These are phyloP conservation scores for Xylaria sp. DNA, from an alignment of 2,329 filamentous ascomycete species.

Conservation along the genomic window DNA sequence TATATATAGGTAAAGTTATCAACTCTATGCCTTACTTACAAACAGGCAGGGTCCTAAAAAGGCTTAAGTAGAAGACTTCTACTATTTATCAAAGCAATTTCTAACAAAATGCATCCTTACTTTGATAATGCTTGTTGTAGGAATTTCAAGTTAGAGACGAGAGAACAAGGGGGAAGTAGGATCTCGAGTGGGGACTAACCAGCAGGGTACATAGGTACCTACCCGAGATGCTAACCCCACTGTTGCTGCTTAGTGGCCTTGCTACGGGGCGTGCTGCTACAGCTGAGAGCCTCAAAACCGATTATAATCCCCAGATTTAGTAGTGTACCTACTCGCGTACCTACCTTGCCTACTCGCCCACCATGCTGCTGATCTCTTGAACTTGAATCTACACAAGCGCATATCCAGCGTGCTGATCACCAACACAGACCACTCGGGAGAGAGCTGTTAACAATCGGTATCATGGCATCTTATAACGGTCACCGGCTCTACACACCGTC, in stretches of 20 bases:
- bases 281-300: no score
- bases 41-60: neutral
- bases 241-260: neutral
- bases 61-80: neutral
- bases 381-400: no score
- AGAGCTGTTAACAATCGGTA: slow-evolving; percentile 10
- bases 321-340: no score
- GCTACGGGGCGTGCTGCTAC: neutral
- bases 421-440: neutral
- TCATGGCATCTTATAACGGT: slow-evolving; percentile 43
- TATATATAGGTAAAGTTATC: no score
- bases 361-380: neutral
- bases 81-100: neutral
- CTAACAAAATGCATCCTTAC: no score
- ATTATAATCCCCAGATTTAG: no score
- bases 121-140: neutral
- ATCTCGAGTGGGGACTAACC: neutral
- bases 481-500: slow-evolving; percentile 38
- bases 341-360: neutral
- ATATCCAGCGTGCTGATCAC: neutral
- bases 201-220: slow-evolving; percentile 3
- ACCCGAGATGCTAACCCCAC: neutral
- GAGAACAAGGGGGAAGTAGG: neutral
- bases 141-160: neutral
- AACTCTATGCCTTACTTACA: neutral